phyloP scores from a whole-genome alignment of 1,284 basidiomycete genomes.

The Sanghuangporus weigelae region DNA sequence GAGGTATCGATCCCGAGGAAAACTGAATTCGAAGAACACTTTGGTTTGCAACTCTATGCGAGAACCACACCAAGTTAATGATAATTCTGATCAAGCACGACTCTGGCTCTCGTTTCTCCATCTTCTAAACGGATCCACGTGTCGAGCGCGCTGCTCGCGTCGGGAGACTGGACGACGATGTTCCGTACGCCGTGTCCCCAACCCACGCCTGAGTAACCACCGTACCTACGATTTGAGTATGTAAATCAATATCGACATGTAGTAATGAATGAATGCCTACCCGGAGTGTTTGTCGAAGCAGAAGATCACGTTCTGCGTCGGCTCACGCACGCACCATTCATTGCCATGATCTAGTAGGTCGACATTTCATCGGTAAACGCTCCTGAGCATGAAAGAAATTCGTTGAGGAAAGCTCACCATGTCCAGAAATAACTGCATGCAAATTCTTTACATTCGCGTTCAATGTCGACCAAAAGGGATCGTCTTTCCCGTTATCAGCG shows the following conservation, averaged over 20 bases:
- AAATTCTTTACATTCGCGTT: conserved; percentile 57
- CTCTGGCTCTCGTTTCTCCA: conserved; percentile 32
- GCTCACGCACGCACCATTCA: conserved; percentile 67
- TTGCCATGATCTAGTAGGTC: conserved; percentile 53
- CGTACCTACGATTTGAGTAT: conserved; percentile 40
- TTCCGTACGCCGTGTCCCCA: conserved; percentile 68
- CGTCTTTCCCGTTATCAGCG: conserved; percentile 39
- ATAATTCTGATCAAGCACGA: conserved; percentile 27
- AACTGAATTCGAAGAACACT: too few species aligned
- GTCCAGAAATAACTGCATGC: conserved; percentile 60
- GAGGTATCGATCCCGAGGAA: too few species aligned
- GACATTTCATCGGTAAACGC: not conserved
- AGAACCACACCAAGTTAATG: not conserved
- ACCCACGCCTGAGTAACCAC: conserved; percentile 46
- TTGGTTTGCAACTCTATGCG: not conserved
- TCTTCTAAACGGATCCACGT: conserved; percentile 60
- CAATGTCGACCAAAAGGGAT: conserved; percentile 56
- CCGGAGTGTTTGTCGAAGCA: conserved; percentile 72
- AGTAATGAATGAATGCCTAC: conserved; percentile 30
- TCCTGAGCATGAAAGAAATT: not conserved
- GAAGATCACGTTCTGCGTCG: conserved; percentile 54
- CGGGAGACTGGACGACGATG: conserved; percentile 46
- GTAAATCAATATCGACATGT: not conserved
- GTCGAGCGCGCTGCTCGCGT: conserved; percentile 40
- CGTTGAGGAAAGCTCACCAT: conserved; percentile 37